Percentiles rank a stretch among this genome's conserved stretches.
These are phyloP conservation scores for Boletus sp. DNA, from an alignment of 768 basidiomycete species.

Conservation along the genomic window DNA sequence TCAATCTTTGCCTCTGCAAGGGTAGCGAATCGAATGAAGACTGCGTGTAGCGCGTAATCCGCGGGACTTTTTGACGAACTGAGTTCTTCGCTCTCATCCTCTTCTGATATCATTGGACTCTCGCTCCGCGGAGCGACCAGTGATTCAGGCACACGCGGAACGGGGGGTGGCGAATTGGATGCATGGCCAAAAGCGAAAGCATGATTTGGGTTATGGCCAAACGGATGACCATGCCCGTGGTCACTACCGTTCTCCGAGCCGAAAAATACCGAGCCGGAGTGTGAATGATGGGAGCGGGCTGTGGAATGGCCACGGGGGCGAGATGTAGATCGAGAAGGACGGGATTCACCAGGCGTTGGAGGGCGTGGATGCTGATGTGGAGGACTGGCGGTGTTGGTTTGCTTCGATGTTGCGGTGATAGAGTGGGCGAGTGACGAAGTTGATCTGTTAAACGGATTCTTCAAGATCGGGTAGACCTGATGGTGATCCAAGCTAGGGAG, in stretches of 20 bases:
- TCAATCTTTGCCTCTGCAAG: slow-evolving; percentile 81
- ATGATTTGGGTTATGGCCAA: slow-evolving; percentile 28
- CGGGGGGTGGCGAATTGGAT: slow-evolving; percentile 67
- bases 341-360: slow-evolving; percentile 52
- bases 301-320: slow-evolving; percentile 58
- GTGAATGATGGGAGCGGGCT: slow-evolving; percentile 75
- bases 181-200: slow-evolving; percentile 25
- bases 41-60: slow-evolving; percentile 84
- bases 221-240: slow-evolving; percentile 45
- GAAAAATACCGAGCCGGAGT: slow-evolving; percentile 72
- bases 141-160: slow-evolving; percentile 71
- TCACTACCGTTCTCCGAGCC: slow-evolving; percentile 73
- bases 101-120: slow-evolving; percentile 51
- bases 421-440: slow-evolving; percentile 67
- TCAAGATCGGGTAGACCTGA: slow-evolving; percentile 66
- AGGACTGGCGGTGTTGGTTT: slow-evolving; percentile 45
- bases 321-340: slow-evolving; percentile 32
- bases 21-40: slow-evolving; percentile 84
- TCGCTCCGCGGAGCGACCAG: slow-evolving; percentile 53
- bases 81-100: slow-evolving; percentile 61
- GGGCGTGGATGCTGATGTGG: slow-evolving; percentile 52
- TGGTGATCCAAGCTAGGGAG: slow-evolving; percentile 64
- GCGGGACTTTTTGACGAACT: slow-evolving; percentile 79
- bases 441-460: slow-evolving; percentile 81
- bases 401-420: slow-evolving; percentile 39